A percentile compares a stretch with the other conserved stretches of the same genome.
Conservation (phyloP, 2,329 filamentous ascomycete species). For the Orbilia quercus region DNA sequence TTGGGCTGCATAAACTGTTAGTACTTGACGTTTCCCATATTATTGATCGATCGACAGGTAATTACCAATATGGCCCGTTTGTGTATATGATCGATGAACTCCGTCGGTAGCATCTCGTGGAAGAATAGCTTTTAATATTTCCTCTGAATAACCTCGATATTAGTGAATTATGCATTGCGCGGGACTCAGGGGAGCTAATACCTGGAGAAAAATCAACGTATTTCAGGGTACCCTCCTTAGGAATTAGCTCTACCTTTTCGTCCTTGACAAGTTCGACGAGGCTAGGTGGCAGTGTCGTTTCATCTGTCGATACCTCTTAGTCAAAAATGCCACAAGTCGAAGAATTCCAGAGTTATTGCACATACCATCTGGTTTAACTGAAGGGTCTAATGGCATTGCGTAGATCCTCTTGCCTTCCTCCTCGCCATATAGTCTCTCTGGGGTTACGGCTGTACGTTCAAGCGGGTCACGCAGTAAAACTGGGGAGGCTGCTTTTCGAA, state of each 20-base stretch:
- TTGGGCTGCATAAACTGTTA: conserved; percentile 70
- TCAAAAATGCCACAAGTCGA: conserved; percentile 21
- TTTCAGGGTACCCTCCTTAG: conserved; percentile 52
- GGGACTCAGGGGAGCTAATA: not conserved
- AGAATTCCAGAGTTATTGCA: conserved; percentile 17
- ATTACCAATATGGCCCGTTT: conserved; percentile 85
- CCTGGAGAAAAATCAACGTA: conserved; percentile 54
- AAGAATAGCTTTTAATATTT: conserved; percentile 75
- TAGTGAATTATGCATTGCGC: not conserved
- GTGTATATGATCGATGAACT: conserved; percentile 78
- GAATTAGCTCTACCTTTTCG: conserved; percentile 21
- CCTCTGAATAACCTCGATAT: conserved; percentile 67
- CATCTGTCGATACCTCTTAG: conserved; percentile 17
- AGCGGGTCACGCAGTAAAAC: conserved; percentile 62
- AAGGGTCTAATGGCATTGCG: conserved; percentile 32
- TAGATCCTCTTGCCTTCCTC: conserved; percentile 28
- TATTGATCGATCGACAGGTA: conserved; percentile 57
- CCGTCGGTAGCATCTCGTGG: conserved; percentile 82
- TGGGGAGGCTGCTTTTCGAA: conserved; percentile 68
- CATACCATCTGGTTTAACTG: conserved; percentile 68
- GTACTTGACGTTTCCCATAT: not conserved
- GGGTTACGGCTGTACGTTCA: conserved; percentile 10
- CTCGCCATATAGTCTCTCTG: conserved; percentile 21
- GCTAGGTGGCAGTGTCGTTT: conserved; percentile 27
- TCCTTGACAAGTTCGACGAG: conserved; percentile 41